These are phyloP conservation scores for Moricandia arvensis DNA, from an alignment of 345 rosid genomes.

Conservation along the genomic window DNA sequence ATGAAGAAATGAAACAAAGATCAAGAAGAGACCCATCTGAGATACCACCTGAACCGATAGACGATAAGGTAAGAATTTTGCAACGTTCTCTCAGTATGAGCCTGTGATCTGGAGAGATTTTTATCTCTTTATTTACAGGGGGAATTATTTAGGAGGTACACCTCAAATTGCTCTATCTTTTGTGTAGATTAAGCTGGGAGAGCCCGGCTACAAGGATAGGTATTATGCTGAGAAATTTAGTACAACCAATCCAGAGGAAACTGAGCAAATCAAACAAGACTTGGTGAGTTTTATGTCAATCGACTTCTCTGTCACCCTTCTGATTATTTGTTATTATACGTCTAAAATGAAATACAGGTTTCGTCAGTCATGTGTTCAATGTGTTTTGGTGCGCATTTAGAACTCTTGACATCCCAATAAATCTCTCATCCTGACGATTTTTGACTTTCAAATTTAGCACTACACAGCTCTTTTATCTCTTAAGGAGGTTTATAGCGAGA, in stretches of 20 bases:
- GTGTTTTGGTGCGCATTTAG: neutral
- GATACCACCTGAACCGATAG: conserved; percentile 52
- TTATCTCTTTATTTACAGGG: neutral
- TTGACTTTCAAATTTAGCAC: neutral
- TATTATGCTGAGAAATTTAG: conserved; percentile 87
- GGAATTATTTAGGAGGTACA: neutral
- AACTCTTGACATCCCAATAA: conserved; percentile 5
- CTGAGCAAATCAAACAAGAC: conserved; percentile 66
- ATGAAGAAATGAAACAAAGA: conserved; percentile 70
- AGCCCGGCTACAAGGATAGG: conserved; percentile 93
- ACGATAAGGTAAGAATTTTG: conserved; percentile 60
- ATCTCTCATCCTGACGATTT: conserved; percentile 9
- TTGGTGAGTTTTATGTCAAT: conserved; percentile 50
- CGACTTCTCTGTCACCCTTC: neutral
- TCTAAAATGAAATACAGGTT: conserved; percentile 2
- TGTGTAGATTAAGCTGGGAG: conserved; percentile 80
- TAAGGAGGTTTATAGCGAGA: neutral
- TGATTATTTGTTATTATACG: conserved; percentile 2
- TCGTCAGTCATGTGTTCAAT: neutral
- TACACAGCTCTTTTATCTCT: neutral
- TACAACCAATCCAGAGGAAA: conserved; percentile 55
- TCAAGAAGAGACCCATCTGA: conserved; percentile 72
- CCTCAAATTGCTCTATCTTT: neutral
- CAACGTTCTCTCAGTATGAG: neutral
- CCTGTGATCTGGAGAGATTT: conserved; percentile 11